Conservation (phyloP, 2,329 filamentous ascomycete genomes). For the Fusarium continuum region DNA sequence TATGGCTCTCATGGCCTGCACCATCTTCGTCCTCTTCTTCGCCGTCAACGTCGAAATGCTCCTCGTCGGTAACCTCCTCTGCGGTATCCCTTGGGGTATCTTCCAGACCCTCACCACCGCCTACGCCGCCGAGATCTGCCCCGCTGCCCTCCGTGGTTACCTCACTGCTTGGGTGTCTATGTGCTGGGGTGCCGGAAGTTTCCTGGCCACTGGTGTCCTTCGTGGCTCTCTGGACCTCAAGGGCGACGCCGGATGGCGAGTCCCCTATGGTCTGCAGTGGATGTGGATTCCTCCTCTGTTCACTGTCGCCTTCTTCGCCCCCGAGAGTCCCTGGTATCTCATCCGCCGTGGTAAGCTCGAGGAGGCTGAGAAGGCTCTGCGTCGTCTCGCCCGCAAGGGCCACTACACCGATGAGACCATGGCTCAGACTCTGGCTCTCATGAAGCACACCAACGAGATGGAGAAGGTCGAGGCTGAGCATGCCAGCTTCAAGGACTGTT, state of each 20-base stretch:
- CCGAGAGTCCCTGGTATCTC: slow-evolving; percentile 61
- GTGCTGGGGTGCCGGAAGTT: slow-evolving; percentile 59
- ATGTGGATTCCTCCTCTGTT: slow-evolving; percentile 56
- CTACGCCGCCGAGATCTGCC: slow-evolving; percentile 59
- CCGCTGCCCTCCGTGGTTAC: slow-evolving; percentile 56
- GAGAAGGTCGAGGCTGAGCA: slow-evolving; percentile 53
- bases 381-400: slow-evolving; percentile 49
- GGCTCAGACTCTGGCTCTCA: slow-evolving; percentile 52
- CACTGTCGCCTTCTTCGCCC: slow-evolving; percentile 53
- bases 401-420: slow-evolving; percentile 52
- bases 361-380: slow-evolving; percentile 51
- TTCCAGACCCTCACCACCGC: slow-evolving; percentile 58
- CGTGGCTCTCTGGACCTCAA: slow-evolving; percentile 50
- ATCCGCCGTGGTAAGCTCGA: slow-evolving; percentile 52
- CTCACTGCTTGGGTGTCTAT: slow-evolving; percentile 59
- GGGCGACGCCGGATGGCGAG: slow-evolving; percentile 55
- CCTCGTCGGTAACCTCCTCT: slow-evolving; percentile 55
- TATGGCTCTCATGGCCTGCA: slow-evolving; percentile 50
- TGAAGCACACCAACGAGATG: slow-evolving; percentile 54
- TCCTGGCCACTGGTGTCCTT: slow-evolving; percentile 55
- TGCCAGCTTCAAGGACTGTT: slow-evolving; percentile 60
- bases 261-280: slow-evolving; percentile 61
- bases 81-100: slow-evolving; percentile 57
- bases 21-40: slow-evolving; percentile 61
- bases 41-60: slow-evolving; percentile 52